A percentile compares a stretch with the other conserved stretches of the same genome.
Conservation (phyloP, 495 filamentous ascomycete genomes). For the Tuber magnatum region DNA sequence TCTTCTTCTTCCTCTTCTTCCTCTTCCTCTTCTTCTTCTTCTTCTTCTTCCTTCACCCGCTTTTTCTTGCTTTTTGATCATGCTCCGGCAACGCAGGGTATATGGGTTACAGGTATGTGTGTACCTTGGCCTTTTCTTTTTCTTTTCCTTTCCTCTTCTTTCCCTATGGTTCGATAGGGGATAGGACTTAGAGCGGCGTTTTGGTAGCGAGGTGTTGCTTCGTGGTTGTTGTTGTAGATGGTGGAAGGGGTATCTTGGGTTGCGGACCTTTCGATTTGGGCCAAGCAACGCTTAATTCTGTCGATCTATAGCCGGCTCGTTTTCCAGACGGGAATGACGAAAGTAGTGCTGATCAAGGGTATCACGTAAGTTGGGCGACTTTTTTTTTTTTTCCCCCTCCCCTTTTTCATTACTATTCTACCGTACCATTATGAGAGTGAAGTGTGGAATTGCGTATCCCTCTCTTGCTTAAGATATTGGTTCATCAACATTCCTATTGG, state of each 20-base stretch:
- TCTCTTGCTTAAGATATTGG: neutral
- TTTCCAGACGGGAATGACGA: conserved; percentile 2
- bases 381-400: neutral
- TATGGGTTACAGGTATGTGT: neutral
- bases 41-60: neutral
- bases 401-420: neutral
- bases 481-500: neutral
- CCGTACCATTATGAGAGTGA: neutral
- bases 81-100: neutral
- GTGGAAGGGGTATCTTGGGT: neutral
- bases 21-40: neutral
- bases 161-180: neutral
- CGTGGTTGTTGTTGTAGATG: neutral
- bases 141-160: neutral
- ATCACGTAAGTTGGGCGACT: neutral
- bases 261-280: neutral
- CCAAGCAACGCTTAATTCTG: conserved; percentile 4
- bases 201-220: neutral
- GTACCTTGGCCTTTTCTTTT: neutral
- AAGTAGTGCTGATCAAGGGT: neutral
- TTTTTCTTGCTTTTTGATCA: neutral
- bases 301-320: neutral
- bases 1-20: too few species aligned
- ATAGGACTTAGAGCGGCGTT: conserved; percentile 4
- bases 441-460: neutral